Base-by-base conservation (phyloP, 1,284 basidiomycete species). In the Ustilago lituana region DNA sequence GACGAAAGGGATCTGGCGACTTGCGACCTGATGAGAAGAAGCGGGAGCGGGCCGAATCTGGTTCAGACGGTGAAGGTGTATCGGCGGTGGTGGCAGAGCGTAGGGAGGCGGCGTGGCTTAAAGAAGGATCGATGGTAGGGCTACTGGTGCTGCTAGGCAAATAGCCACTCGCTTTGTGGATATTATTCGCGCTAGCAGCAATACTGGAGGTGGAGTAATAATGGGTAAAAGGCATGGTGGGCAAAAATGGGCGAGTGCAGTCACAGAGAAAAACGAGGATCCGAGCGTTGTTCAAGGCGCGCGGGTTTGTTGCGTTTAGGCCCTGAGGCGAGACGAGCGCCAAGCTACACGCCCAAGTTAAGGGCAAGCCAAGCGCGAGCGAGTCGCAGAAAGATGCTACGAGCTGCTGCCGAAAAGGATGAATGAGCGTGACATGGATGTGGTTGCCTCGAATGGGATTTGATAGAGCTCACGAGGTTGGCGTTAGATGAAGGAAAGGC, bases 1-100 rank as follows among this genome's bases (percentile, higher is more conserved):
- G 63, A 14, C 56, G 49, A 9, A 72, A 72, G n/a, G 69, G 64
- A n/a, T 59, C 64, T 11, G 69, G 69, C 17, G 69, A 67, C 56
- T 67, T 66, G 44, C 69, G 69, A 10, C 69, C 69, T 0, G 62
- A 66, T 1, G 66, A 62, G 32, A 61, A 59, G 43, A 65, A 39
- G 23, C 62, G 51, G 3, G 62, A 47, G 7, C 50, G 61, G 14
- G 62, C n/a, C 9, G 51, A 45, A 2, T 64, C 54, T 38, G 36
- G 48, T 12, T 63, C 49, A 2, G 38, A 39, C 1, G 32, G 37
- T 4, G 45, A 37, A 23, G 49, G 32, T 4, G 54, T 27, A 14
- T 55, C 41, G 23, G 32, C 24, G 19, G 41, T 26, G n/a, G 39
- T 33, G 19, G 51, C 20, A 32, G 46, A 36, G 10, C 31, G 52